Conservation (phyloP, 2,329 filamentous ascomycete species). For the Zymoseptoria brevis region DNA sequence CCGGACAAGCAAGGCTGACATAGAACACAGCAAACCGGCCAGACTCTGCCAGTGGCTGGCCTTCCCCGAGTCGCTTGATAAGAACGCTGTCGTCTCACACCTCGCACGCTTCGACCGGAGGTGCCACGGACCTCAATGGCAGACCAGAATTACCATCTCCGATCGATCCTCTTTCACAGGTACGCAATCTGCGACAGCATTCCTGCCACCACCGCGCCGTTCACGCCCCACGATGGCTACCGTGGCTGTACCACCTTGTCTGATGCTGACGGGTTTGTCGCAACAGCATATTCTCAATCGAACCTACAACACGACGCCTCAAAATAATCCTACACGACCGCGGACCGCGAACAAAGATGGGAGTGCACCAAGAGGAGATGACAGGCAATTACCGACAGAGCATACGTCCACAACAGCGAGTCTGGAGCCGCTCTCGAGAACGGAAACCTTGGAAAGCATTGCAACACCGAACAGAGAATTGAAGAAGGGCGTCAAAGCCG, state of each 20-base stretch:
- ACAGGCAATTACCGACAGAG: conserved; percentile 11
- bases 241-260: neutral
- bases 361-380: conserved; percentile 16
- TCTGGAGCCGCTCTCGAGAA: conserved; percentile 10
- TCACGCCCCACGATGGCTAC: neutral
- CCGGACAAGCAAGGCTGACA: conserved; percentile 7
- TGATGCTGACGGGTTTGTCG: conserved; percentile 15
- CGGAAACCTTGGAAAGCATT: conserved; percentile 17
- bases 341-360: conserved; percentile 21
- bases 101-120: conserved; percentile 8
- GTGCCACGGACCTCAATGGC: conserved; percentile 10
- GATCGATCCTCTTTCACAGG: conserved; percentile 62
- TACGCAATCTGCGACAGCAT: conserved; percentile 33
- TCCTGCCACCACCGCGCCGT: neutral
- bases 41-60: conserved; percentile 15
- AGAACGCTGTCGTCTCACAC: conserved; percentile 18
- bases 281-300: conserved; percentile 52
- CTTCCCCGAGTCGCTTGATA: conserved; percentile 19
- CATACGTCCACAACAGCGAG: conserved; percentile 9
- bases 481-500: conserved; percentile 69
- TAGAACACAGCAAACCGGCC: conserved; percentile 9
- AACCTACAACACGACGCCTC: conserved; percentile 53
- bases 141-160: conserved; percentile 34
- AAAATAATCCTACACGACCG: conserved; percentile 37
- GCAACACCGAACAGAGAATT: conserved; percentile 37